These are phyloP conservation scores for Mycena vulgaris DNA, from an alignment of 768 basidiomycete genomes.

Conservation along the genomic window DNA sequence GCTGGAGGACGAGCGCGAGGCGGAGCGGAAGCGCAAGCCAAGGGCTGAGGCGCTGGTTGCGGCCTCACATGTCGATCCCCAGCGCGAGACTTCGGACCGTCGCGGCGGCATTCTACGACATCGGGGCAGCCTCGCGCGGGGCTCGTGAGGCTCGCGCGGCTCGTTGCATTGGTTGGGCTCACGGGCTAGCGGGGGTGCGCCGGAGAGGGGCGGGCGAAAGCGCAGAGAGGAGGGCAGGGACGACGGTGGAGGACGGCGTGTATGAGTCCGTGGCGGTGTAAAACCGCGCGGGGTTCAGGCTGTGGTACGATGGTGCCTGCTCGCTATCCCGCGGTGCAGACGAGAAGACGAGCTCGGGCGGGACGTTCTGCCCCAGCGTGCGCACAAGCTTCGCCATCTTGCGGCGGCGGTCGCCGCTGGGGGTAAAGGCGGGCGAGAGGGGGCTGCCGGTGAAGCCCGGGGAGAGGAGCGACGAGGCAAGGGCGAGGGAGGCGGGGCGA, in stretches of 20 bases:
- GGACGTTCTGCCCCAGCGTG: slow-evolving; percentile 61
- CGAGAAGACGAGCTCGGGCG: slow-evolving; percentile 55
- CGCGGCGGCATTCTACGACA: background rate
- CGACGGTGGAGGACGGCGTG: background rate
- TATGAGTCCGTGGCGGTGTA: background rate
- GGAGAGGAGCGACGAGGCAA: background rate
- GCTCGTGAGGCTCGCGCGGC: slow-evolving; percentile 14
- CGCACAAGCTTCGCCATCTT: slow-evolving; percentile 62
- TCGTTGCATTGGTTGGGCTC: no score
- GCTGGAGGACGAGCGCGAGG: no score
- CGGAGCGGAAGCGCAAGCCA: no score
- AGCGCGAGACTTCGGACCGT: no score
- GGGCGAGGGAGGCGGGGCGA: slow-evolving; percentile 12
- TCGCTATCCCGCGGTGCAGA: background rate
- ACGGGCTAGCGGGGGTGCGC: no score
- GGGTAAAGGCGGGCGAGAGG: slow-evolving; percentile 12
- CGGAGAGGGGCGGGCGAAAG: slow-evolving; percentile 1
- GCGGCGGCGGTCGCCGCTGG: slow-evolving; percentile 48
- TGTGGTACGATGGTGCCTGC: no score
- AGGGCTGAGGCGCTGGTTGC: background rate
- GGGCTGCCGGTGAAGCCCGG: background rate
- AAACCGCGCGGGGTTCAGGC: no score
- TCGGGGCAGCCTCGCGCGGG: slow-evolving; percentile 13
- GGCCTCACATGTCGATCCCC: no score
- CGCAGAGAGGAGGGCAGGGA: slow-evolving; percentile 14